phyloP scores from a whole-genome alignment of 306 rosid genomes.

The Rubus idaeus region DNA sequence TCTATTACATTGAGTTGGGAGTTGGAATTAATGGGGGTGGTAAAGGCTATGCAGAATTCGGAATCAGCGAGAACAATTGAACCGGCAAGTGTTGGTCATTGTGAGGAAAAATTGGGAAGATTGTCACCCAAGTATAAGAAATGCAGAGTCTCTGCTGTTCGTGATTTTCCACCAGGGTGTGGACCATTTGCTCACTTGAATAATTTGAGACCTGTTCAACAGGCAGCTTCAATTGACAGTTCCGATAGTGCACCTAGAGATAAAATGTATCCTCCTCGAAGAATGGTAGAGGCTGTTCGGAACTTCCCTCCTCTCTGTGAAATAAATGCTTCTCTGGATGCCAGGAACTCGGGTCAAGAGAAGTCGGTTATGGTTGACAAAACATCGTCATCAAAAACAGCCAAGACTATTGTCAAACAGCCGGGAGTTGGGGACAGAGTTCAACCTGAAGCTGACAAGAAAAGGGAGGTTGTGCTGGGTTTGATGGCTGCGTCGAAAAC shows the following conservation, averaged over 20 bases:
- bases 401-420: slow-evolving; percentile 27
- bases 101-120: slow-evolving; percentile 37
- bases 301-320: slow-evolving; percentile 73
- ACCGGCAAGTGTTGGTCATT: slow-evolving; percentile 35
- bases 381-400: slow-evolving; percentile 22
- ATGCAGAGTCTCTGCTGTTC: slow-evolving; percentile 55
- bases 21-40: slow-evolving; percentile 29
- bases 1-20: slow-evolving; percentile 15
- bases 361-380: slow-evolving; percentile 27
- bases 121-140: slow-evolving; percentile 38
- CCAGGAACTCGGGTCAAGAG: slow-evolving; percentile 28
- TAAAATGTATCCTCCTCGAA: slow-evolving; percentile 55
- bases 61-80: slow-evolving; percentile 30
- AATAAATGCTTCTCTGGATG: slow-evolving; percentile 41
- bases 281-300: slow-evolving; percentile 64
- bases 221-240: background rate
- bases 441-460: slow-evolving; percentile 29
- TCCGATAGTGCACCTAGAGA: too few relatives aligned
- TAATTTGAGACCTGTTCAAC: background rate
- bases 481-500: slow-evolving; percentile 58
- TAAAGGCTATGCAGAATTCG: slow-evolving; percentile 30
- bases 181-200: slow-evolving; percentile 42
- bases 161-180: slow-evolving; percentile 78
- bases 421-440: slow-evolving; percentile 22
- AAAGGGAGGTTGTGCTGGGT: slow-evolving; percentile 39